Base-by-base conservation (phyloP, 2,329 filamentous ascomycete genomes). In the Leptographium galeiforme region DNA sequence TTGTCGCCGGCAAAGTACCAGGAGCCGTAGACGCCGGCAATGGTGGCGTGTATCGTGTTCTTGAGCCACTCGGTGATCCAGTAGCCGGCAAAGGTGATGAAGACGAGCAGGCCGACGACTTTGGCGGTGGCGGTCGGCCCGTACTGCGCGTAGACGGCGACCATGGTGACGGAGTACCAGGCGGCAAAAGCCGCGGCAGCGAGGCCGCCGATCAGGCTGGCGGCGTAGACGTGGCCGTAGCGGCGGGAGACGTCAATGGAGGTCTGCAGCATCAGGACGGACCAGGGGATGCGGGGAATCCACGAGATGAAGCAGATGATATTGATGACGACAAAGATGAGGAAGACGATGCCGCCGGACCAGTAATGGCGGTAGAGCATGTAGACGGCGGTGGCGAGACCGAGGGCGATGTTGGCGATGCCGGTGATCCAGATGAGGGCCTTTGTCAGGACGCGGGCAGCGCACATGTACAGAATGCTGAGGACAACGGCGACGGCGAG, bases 1-100 rank as follows among this genome's bases (percentile, higher is more conserved):
- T 51, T 19, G 39, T 34, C n/a, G 0, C 79, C 40, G 58, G 79
- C 85, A 66, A 95, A 96, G 71, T 95, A 97, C 91, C 91, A 97
- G 0, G 85, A 85, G 1, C 89, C 90, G 61, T 95, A 96, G 0
- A 95, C 83, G 0, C 91, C 90, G 0, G 89, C 86, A 55, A 95
- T 85, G 30, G 82, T 89, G 2, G 85, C 85, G 65, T 97, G 89
- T 48, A 95, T 87, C 0, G 87, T 89, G 68, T 95, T 95, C 72
- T 96, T 96, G 61, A 96, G 72, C 77, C 86, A 91, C 66, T 97
- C 91, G 2, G 87, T 85, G 58, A 95, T 83, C 91, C 91, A 97
- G 70, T 94, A 96, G 69, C 84, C 87, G 52, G 89, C 84, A 62
- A 97, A 96, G 0, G 89, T 95, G 60, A 89, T 78, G 65, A 94